These are phyloP conservation scores for Leccinum fibrillosum DNA, from an alignment of 768 basidiomycete species.

Conservation along the genomic window DNA sequence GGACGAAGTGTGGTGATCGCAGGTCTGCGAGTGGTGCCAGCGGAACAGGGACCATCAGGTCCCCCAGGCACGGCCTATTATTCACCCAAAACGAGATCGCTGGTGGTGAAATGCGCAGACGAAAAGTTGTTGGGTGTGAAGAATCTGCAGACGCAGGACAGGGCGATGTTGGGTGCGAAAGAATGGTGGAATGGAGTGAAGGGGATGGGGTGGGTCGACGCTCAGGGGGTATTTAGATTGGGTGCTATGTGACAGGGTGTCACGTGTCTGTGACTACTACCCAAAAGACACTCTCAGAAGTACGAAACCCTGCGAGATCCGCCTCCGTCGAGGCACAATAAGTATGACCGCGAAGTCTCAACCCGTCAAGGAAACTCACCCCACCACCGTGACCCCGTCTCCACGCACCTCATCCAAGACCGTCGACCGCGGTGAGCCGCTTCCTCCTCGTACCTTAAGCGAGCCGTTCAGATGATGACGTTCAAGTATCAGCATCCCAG, in stretches of 20 bases:
- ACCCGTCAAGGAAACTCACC: conserved; percentile 17
- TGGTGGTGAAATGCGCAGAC: conserved; percentile 56
- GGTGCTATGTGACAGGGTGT: conserved; percentile 5
- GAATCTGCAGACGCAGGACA: conserved; percentile 60
- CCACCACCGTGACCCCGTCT: conserved; percentile 9
- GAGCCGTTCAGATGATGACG: background rate
- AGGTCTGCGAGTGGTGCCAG: conserved; percentile 14
- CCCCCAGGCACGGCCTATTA: conserved; percentile 45
- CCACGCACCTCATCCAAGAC: conserved; percentile 18
- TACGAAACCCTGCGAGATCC: conserved; percentile 9
- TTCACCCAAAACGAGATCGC: conserved; percentile 33
- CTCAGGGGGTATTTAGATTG: conserved; percentile 13
- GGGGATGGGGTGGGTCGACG: conserved; percentile 27
- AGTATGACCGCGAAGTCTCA: conserved; percentile 19
- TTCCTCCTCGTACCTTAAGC: background rate
- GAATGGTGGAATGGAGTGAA: conserved; percentile 81
- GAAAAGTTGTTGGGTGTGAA: conserved; percentile 51
- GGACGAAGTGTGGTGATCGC: conserved; percentile 24
- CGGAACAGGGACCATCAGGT: background rate
- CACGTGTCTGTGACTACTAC: background rate
- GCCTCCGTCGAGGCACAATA: conserved; percentile 11
- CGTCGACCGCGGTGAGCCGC: conserved; percentile 30
- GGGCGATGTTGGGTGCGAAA: conserved; percentile 48
- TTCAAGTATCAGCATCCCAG: conserved; percentile 43
- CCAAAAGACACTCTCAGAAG: background rate